Conservation (phyloP, 805 yeast genomes). For the Saturnispora besseyi region DNA sequence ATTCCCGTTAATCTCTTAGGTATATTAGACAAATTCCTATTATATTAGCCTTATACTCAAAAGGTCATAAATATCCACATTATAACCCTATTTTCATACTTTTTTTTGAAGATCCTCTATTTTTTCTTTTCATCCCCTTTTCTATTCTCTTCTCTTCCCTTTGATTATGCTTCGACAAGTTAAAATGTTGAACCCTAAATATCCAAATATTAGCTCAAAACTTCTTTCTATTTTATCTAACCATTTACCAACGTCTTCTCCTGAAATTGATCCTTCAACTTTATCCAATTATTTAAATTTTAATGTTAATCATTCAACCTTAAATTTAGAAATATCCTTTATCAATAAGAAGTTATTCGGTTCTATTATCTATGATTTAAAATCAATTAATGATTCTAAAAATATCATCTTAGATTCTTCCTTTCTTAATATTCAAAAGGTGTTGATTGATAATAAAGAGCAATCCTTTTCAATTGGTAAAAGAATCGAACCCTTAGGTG, state of each 20-base stretch:
- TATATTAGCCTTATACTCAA: not conserved
- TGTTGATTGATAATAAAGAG: conserved; percentile 34
- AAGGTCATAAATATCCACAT: not conserved
- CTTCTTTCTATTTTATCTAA: conserved; percentile 20
- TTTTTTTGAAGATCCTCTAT: no score
- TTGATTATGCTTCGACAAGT: not conserved
- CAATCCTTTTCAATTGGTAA: conserved; percentile 28
- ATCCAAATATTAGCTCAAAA: conserved; percentile 23
- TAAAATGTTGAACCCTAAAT: conserved; percentile 7
- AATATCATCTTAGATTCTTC: conserved; percentile 63
- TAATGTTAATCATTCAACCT: conserved; percentile 39
- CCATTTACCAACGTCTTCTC: conserved; percentile 32
- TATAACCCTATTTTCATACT: no score
- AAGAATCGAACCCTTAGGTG: conserved; percentile 49
- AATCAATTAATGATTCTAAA: conserved; percentile 22
- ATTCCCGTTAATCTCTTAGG: no score
- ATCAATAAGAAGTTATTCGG: conserved; percentile 45
- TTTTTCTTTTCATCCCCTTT: not conserved
- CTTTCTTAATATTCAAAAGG: conserved; percentile 39
- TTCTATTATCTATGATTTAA: conserved; percentile 39
- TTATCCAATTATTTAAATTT: conserved; percentile 60
- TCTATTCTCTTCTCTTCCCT: not conserved
- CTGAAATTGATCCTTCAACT: conserved; percentile 70
- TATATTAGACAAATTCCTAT: not conserved
- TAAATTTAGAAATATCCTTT: conserved; percentile 51